Evolutionary conservation across 2,329 filamentous ascomycete genomes (phyloP).

Genomic region (Colletotrichum eleusines): DNA sequence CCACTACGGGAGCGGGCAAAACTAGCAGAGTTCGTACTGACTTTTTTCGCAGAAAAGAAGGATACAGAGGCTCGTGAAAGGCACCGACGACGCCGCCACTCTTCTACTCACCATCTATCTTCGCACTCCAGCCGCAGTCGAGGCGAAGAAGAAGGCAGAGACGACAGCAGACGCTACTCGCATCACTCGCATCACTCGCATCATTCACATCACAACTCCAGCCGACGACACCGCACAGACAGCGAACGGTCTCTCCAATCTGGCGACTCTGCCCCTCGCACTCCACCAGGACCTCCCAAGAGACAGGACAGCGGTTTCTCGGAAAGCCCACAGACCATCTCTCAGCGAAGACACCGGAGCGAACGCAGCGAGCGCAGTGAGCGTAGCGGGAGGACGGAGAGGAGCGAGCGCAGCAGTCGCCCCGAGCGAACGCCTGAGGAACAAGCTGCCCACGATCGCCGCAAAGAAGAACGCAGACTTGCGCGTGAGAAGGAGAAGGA

Average conservation of each 20-base stretch:
- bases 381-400: slow-evolving; percentile 25
- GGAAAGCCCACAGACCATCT: slow-evolving; percentile 49
- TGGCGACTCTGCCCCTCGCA: slow-evolving; percentile 48
- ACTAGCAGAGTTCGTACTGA: slow-evolving; percentile 65
- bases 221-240: slow-evolving; percentile 54
- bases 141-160: slow-evolving; percentile 49
- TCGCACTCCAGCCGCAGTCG: slow-evolving; percentile 51
- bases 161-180: slow-evolving; percentile 47
- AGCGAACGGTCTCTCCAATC: slow-evolving; percentile 51
- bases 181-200: slow-evolving; percentile 40
- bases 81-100: slow-evolving; percentile 57
- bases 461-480: slow-evolving; percentile 60
- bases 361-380: slow-evolving; percentile 51
- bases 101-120: slow-evolving; percentile 51
- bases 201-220: slow-evolving; percentile 39
- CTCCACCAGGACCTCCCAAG: slow-evolving; percentile 55
- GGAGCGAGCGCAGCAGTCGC: slow-evolving; percentile 32
- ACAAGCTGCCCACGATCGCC: slow-evolving; percentile 62
- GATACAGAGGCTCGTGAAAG: slow-evolving; percentile 59
- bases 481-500: slow-evolving; percentile 39
- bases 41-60: slow-evolving; percentile 68
- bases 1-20: slow-evolving; percentile 52
- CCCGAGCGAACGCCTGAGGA: slow-evolving; percentile 60
- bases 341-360: slow-evolving; percentile 31
- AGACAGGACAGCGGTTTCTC: slow-evolving; percentile 62